Evolutionary conservation across 306 rosid species (phyloP).

Genomic region (Elaeagnus macrophylla): DNA sequence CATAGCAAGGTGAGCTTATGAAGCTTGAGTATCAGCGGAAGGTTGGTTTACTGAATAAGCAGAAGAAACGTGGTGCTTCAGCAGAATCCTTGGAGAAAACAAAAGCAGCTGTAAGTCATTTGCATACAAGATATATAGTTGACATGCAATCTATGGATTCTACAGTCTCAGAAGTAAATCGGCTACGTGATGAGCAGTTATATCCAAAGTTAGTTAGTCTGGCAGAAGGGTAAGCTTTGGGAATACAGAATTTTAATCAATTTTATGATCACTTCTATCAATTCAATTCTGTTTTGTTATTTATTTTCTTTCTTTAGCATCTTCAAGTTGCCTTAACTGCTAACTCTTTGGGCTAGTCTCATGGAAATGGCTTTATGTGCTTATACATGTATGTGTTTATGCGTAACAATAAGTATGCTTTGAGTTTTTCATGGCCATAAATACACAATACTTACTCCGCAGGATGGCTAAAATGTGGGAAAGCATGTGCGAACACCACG

Average conservation of each 20-base stretch:
- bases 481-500: slow-evolving; percentile 49
- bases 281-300: neutral
- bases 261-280: no score
- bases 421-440: slow-evolving; percentile 12
- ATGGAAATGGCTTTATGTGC: neutral
- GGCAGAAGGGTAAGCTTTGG: slow-evolving; percentile 47
- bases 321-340: neutral
- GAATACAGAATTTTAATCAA: neutral
- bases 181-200: slow-evolving; percentile 65
- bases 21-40: slow-evolving; percentile 77
- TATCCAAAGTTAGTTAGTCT: slow-evolving; percentile 74
- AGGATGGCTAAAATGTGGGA: slow-evolving; percentile 83
- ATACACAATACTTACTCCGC: slow-evolving; percentile 17
- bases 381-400: neutral
- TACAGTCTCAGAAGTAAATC: slow-evolving; percentile 70
- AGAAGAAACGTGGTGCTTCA: slow-evolving; percentile 58
- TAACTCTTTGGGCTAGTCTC: neutral
- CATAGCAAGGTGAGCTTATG: slow-evolving; percentile 89
- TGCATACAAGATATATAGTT: slow-evolving; percentile 76
- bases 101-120: slow-evolving; percentile 82
- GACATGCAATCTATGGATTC: slow-evolving; percentile 96
- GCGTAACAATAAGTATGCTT: neutral
- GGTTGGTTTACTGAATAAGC: slow-evolving; percentile 61
- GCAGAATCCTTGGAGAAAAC: slow-evolving; percentile 73
- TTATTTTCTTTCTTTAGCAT: neutral